Conservation (phyloP, 2,329 filamentous ascomycete genomes). For the Penicillium concentricum region DNA sequence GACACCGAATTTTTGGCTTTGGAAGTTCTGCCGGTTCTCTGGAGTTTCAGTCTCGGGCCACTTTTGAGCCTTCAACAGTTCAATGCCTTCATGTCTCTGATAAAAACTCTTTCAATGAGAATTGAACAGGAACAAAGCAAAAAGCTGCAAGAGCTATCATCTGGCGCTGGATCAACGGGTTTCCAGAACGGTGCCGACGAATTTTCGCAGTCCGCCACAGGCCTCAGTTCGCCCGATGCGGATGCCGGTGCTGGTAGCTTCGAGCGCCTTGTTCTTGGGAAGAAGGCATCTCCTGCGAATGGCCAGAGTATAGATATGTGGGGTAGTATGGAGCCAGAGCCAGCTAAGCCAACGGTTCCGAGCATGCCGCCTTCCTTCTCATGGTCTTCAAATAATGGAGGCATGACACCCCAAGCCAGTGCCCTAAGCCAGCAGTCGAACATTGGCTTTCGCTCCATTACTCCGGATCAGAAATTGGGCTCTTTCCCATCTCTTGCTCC, state of each 20-base stretch:
- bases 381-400: constrained; percentile 41
- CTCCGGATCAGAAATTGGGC: constrained; percentile 51
- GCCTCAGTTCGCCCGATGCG: constrained; percentile 47
- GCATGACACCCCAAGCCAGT: constrained; percentile 19
- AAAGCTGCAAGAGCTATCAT: constrained; percentile 81
- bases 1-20: constrained; percentile 90
- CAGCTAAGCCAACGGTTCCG: constrained; percentile 26
- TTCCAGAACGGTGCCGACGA: constrained; percentile 29
- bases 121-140: constrained; percentile 87
- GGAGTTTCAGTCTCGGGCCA: constrained; percentile 88
- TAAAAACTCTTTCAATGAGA: constrained; percentile 73
- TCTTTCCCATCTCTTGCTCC: constrained; percentile 51
- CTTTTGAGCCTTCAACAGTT: constrained; percentile 86
- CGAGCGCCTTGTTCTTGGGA: constrained; percentile 83
- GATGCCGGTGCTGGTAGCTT: constrained; percentile 68
- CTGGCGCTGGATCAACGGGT: constrained; percentile 54
- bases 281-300: constrained; percentile 41
- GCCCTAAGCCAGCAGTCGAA: constrained; percentile 21
- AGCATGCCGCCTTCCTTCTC: constrained; percentile 41
- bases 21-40: constrained; percentile 85
- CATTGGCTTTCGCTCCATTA: constrained; percentile 47
- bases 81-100: constrained; percentile 82
- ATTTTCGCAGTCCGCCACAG: constrained; percentile 27
- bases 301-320: constrained; percentile 34
- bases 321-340: constrained; percentile 33